Base-by-base conservation (phyloP, 208 protist genomes). In the Novymonas esmeraldas region DNA sequence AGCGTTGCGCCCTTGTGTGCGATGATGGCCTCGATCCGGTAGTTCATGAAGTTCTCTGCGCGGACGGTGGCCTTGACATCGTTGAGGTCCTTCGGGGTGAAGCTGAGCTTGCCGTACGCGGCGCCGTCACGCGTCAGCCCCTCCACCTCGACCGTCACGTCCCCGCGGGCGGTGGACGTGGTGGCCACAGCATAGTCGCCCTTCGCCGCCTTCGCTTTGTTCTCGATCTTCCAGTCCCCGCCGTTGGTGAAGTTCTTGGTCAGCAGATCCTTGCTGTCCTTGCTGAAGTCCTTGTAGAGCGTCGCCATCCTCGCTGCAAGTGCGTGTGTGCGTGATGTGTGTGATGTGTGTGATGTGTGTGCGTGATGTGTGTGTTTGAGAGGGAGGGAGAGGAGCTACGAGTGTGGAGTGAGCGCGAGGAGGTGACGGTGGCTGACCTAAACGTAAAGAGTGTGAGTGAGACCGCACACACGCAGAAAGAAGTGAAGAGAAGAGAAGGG, bases 241-340 rank as follows among this genome's bases (percentile, higher is more conserved):
- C 74, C 6, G 9, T 58, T 48, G 55, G 34, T 71, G 77, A 85
- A 86, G 79, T 78, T 84, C 63, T 85, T 91, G 31, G 76, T 81
- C 42, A 94, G 81, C 56, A 89, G 48, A 59, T 93, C 86, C 31
- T 82, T 88, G 64, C 58, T 75, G 69, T 77, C 70, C 81, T 93
- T 95, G 65, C 62, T 58, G 72, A 70, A 95, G 70, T 93, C 89
- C 79, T 88, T 89, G 77, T 81, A 95, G 26, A 80, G 63, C 3
- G 61, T 41, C 26, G 49, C 3, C 58, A 60, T 60, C 28, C 33
- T 50, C n/a, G 52, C n/a, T 52, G 18, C 5, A 33, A 52, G 22
- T 52, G n/a, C 3, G 51, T 56, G 51, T 56, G 49, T 38, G 28
- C n/a, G n/a, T n/a, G 6, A 22, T 9, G 29, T 22, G 50, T 2